Evolutionary conservation across 495 filamentous ascomycete species (phyloP), one percentile per base, ranked within the genome.

Genomic region (Massariosphaeria phaeospora): DNA sequence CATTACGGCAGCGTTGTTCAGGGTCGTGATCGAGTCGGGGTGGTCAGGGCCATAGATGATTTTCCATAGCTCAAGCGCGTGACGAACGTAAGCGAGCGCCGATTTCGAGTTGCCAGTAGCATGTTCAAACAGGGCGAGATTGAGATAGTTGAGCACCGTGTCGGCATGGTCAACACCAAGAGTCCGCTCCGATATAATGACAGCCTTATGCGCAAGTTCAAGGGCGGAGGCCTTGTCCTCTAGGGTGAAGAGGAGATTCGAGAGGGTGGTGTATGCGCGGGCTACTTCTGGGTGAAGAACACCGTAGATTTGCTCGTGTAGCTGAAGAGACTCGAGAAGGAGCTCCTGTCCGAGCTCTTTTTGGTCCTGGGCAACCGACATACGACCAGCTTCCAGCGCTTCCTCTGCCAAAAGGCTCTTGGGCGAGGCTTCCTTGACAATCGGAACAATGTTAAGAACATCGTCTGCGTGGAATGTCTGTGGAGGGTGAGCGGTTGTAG

Each of bases 1-100:
- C 94, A 99, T 99, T 24, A 97, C 93, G 11, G 94, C 94, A 12
- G 88, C 90, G 67, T 99, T 99, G 79, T 97, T 99, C 71, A 97
- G 84, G 26, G 94, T 96, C 11, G 94, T 99, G 72, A 97, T 95
- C 13, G 89, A 93, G 70, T 99, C 94, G 2, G 94, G 94, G 72
- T 99, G 94, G 66, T 86, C 84, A 11, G 82, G 71, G 36, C 94
- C 94, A 66, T 95, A 97, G 67, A 96, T 89, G 67, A 96, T 79
- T 76, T 96, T 96, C 91, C 90, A 96, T 50, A 97, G 76, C 61
- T 93, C 84, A 65, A 99, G 81, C 11, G 94, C 93, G 65, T 97
- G 94, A 66, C 85, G 87, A 57, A 95, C 81, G 69, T 94, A 96
- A 1, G 76, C 74, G 42, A 99, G 73, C 15, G 91, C 94, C 35